Base-by-base conservation (phyloP, 257 asterid species). In the Ehretia macrophylla region DNA sequence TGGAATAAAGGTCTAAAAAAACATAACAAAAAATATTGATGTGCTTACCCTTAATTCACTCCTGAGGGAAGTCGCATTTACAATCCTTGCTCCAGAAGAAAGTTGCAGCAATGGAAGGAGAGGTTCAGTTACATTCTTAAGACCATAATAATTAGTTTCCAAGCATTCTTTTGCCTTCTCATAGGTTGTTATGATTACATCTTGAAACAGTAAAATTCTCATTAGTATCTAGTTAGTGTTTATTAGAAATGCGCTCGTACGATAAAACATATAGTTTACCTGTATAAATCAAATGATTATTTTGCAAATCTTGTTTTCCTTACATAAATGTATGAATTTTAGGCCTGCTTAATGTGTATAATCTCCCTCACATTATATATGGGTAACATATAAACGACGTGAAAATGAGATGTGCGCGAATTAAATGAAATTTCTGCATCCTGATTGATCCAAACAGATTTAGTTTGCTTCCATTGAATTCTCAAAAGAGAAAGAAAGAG, bases 101-200 rank as follows among this genome's bases (percentile, higher is more conserved):
- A 62, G 77, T 60, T 75, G 81, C 5, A 86, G 77, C 59, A 80
- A 8, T 10, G 93, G 95, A 75, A 90, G 90, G 62, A 90, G 84
- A 56, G 83, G 82, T 68, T 86, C 90, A 1, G 97, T 84, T 12
- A 86, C 82, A 32, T 78, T 78, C 86, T 84, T 81, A 67, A 76
- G 80, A 51, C 96, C 95, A 5, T 81, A 85, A 73, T 81, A 90
- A 73, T 90, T 90, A 20, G 80, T 89, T 9, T 74, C 86, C 19
- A 89, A 16, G 76, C 95, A 86, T 67, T 72, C 74, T 63, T 81
- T 78, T 49, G 90, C 90, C 21, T 53, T 44, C 20, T 81, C 86
- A 10, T 75, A 68, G 11, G 91, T 84, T 23, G 86, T 82, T 39
- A 73, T 83, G 17, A 83, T 79, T 37, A 74, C 85, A 64, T 72